These are phyloP conservation scores for Metschnikowia orientalis DNA, from an alignment of 805 yeast genomes.

Conservation along the genomic window DNA sequence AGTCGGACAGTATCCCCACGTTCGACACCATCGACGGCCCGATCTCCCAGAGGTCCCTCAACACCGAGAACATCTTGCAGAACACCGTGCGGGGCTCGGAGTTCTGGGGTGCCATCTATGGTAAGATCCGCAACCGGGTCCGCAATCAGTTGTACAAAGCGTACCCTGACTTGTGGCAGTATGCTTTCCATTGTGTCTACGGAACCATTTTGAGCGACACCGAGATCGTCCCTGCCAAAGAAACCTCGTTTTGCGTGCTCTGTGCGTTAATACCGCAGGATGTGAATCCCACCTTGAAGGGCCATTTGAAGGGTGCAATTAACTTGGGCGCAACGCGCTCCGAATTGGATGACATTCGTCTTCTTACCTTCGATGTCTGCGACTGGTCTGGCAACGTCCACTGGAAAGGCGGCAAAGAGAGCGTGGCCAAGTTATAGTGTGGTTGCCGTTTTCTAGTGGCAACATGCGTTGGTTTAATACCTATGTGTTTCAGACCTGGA, in stretches of 20 bases:
- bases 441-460: too few relatives aligned
- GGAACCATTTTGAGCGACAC: constrained; percentile 71
- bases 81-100: constrained; percentile 48
- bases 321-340: constrained; percentile 70
- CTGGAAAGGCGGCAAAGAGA: constrained; percentile 49
- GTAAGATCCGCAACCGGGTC: constrained; percentile 68
- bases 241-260: constrained; percentile 72
- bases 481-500: too few relatives aligned
- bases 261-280: constrained; percentile 87
- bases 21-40: constrained; percentile 42
- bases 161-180: constrained; percentile 82
- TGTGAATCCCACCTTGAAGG: constrained; percentile 88
- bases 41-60: constrained; percentile 28
- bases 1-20: constrained; percentile 15
- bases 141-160: constrained; percentile 62
- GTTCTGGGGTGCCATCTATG: constrained; percentile 73
- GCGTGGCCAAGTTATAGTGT: constrained; percentile 49
- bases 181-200: constrained; percentile 67
- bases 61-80: constrained; percentile 23
- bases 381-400: constrained; percentile 63
- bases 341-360: constrained; percentile 57
- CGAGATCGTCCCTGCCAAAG: constrained; percentile 56
- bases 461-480: too few relatives aligned
- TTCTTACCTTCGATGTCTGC: constrained; percentile 59
- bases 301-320: constrained; percentile 82